Evolutionary conservation across 2,329 filamentous ascomycete species (phyloP), one percentile per base, ranked within the genome.

Genomic region (Zasmidium citrigriseum): DNA sequence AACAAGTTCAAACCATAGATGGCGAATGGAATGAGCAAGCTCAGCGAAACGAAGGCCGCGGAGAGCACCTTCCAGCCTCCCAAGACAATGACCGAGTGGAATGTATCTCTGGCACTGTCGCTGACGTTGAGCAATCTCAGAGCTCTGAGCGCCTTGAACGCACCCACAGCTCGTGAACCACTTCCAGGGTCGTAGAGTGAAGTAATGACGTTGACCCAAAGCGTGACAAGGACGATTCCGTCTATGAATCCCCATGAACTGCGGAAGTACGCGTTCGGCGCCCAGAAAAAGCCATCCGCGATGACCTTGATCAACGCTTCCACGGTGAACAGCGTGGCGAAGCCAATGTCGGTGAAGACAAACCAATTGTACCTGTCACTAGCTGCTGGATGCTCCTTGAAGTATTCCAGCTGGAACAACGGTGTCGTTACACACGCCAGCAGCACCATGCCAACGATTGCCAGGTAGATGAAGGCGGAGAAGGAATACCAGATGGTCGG

Each of bases 181-280:
- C 88, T 88, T 45, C 91, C 91, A 64, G 96, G 89, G 56, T 92
- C 87, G 69, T 85, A 84, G 54, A 99, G 81, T 1, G 93, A 86
- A 0, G 93, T 95, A 48, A 88, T 80, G 51, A 99, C 91, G 69
- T 96, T 98, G 71, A 97, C 89, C 93, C 95, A 98, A 9, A 99
- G 83, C 0, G 95, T 98, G 56, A 96, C 79, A 53, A 99, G 80
- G 64, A 99, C 95, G 46, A 98, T 76, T 0, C 89, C 91, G 71
- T 99, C 95, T 64, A 99, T 97, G 61, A 96, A 87, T 5, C 95
- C 96, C 95, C 95, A 99, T 0, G 93, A 93, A 70, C 93, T 93
- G 68, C 95, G 88, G 73, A 97, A 91, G 72, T 96, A 99, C 2
- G 96, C 96, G 75, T 99, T 97, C 0, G 95, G 95, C 0, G 95